Evolutionary conservation across 2,329 filamentous ascomycete genomes (phyloP).

Genomic region (Colletotrichum truncatum): DNA sequence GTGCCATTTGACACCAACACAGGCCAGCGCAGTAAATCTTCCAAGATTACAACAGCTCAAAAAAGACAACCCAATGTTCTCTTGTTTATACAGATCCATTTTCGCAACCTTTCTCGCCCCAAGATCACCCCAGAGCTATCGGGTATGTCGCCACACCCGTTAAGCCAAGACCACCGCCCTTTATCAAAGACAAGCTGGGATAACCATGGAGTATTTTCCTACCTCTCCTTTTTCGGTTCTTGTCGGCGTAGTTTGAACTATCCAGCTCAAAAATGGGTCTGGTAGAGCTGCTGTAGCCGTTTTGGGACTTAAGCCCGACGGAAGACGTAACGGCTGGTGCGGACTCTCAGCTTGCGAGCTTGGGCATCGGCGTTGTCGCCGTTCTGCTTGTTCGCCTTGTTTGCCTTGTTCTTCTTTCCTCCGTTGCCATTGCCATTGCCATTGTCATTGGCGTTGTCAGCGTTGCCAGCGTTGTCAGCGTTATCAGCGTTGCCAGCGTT

Average conservation of each 20-base stretch:
- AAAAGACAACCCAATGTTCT: neutral
- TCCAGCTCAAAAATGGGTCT: neutral
- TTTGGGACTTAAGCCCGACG: neutral
- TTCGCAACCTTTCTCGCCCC: no score
- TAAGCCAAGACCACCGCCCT: no score
- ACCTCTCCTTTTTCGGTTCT: neutral
- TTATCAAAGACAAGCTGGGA: neutral
- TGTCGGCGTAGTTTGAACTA: neutral
- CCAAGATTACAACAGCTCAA: slow-evolving; percentile 6
- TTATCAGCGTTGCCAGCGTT: neutral
- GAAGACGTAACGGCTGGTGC: neutral
- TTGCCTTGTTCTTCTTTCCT: no score
- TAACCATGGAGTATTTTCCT: neutral
- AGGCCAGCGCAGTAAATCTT: slow-evolving; percentile 17
- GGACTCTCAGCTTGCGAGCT: neutral
- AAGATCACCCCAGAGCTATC: neutral
- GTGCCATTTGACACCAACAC: no score
- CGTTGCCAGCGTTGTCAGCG: neutral
- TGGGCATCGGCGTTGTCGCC: neutral
- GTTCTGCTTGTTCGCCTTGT: neutral
- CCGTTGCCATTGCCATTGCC: no score
- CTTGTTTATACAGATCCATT: no score
- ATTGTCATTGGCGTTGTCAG: neutral
- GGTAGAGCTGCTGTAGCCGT: neutral
- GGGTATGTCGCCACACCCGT: no score